phyloP scores from a whole-genome alignment of 2,329 filamentous ascomycete species.

The Paraphoma sp. region DNA sequence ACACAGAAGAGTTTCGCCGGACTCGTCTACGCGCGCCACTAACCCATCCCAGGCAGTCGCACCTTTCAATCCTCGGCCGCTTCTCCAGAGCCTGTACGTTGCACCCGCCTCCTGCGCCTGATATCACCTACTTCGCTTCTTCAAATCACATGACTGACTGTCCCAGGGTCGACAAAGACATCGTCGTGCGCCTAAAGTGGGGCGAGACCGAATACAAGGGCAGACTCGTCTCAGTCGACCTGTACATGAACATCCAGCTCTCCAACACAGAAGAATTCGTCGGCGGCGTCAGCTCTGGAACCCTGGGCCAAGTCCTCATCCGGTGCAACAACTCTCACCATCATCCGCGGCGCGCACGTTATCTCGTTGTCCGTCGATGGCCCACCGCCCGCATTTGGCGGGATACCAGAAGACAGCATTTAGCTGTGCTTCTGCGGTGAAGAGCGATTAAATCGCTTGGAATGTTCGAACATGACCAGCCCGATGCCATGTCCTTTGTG shows the following conservation, averaged over 20 bases:
- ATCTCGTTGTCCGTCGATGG: slow-evolving; percentile 95
- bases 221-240: slow-evolving; percentile 88
- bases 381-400: slow-evolving; percentile 89
- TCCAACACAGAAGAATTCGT: slow-evolving; percentile 91
- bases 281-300: slow-evolving; percentile 82
- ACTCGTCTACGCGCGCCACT: slow-evolving; percentile 12
- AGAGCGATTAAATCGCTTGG: no score
- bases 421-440: background rate
- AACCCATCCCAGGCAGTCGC: slow-evolving; percentile 60
- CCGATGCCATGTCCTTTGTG: no score
- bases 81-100: slow-evolving; percentile 88
- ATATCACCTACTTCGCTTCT: background rate
- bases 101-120: background rate
- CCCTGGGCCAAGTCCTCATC: slow-evolving; percentile 89
- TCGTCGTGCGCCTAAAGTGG: slow-evolving; percentile 96
- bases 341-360: slow-evolving; percentile 92
- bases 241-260: slow-evolving; percentile 99
- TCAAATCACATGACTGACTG: background rate
- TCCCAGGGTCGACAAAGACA: slow-evolving; percentile 81
- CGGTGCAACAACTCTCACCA: slow-evolving; percentile 97
- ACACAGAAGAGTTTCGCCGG: slow-evolving; percentile 73
- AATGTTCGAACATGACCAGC: no score
- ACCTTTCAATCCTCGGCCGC: slow-evolving; percentile 94
- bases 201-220: slow-evolving; percentile 97
- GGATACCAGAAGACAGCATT: slow-evolving; percentile 65